Conservation (phyloP, 306 rosid species). For the Prunus salicina region DNA sequence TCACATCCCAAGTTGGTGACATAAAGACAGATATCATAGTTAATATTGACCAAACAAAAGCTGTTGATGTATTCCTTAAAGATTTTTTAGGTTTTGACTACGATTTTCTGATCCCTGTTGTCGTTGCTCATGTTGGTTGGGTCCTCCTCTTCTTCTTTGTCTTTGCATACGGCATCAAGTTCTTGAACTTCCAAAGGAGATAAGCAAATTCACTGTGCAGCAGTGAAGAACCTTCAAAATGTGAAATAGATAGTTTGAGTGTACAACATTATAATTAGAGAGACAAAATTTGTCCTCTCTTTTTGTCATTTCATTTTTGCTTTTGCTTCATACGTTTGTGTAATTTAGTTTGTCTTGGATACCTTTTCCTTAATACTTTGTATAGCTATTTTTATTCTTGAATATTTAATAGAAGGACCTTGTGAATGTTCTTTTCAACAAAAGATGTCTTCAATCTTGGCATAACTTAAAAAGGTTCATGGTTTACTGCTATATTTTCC, state of each 20-base stretch:
- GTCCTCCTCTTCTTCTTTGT: slow-evolving; percentile 59
- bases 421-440: neutral
- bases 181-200: slow-evolving; percentile 72
- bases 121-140: slow-evolving; percentile 52
- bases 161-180: slow-evolving; percentile 59
- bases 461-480: neutral
- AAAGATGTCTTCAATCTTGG: neutral
- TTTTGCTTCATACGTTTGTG: neutral
- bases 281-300: neutral
- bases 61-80: slow-evolving; percentile 27
- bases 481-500: no score
- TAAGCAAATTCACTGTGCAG: slow-evolving; percentile 11
- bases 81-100: slow-evolving; percentile 39
- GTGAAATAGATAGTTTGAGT: neutral
- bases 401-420: neutral
- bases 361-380: neutral
- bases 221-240: neutral
- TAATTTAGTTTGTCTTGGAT: neutral
- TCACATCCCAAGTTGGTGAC: slow-evolving; percentile 61
- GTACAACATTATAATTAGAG: slow-evolving; percentile 1
- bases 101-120: slow-evolving; percentile 49
- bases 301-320: neutral
- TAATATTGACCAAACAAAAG: no score
- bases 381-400: slow-evolving; percentile 7
- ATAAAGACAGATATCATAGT: neutral